phyloP scores from a whole-genome alignment of 768 basidiomycete genomes.

The Russula dissimulans region DNA sequence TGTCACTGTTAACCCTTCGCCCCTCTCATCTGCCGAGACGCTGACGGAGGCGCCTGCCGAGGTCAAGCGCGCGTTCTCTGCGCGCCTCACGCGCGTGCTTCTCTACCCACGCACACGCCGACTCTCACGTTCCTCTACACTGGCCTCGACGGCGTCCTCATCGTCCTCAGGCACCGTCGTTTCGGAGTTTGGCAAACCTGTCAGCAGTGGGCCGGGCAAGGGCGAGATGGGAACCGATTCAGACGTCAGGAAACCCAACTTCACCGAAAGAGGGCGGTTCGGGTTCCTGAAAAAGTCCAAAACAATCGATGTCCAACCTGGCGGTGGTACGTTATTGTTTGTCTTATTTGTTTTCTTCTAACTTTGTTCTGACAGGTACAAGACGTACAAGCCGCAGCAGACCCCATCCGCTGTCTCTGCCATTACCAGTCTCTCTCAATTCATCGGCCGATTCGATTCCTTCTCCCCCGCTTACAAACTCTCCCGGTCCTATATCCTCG shows the following conservation, averaged over 20 bases:
- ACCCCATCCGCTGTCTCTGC: background rate
- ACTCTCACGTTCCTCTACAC: background rate
- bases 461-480: background rate
- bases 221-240: background rate
- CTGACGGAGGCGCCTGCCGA: slow-evolving; percentile 1
- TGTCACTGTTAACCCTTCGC: background rate
- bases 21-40: slow-evolving; percentile 14
- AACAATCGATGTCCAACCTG: background rate
- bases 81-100: slow-evolving; percentile 4
- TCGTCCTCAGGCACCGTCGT: background rate
- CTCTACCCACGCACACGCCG: background rate
- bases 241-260: background rate
- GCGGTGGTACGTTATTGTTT: background rate
- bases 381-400: background rate
- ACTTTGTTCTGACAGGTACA: background rate
- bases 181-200: slow-evolving; percentile 4
- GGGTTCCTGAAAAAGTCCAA: slow-evolving; percentile 12
- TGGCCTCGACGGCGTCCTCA: background rate
- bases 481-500: background rate
- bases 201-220: background rate
- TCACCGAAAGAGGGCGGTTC: slow-evolving; percentile 8
- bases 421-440: background rate
- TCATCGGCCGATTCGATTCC: background rate
- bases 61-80: slow-evolving; percentile 1
- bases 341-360: background rate